Evolutionary conservation across 306 rosid genomes (phyloP).

Genomic region (Carpinus fangiana): DNA sequence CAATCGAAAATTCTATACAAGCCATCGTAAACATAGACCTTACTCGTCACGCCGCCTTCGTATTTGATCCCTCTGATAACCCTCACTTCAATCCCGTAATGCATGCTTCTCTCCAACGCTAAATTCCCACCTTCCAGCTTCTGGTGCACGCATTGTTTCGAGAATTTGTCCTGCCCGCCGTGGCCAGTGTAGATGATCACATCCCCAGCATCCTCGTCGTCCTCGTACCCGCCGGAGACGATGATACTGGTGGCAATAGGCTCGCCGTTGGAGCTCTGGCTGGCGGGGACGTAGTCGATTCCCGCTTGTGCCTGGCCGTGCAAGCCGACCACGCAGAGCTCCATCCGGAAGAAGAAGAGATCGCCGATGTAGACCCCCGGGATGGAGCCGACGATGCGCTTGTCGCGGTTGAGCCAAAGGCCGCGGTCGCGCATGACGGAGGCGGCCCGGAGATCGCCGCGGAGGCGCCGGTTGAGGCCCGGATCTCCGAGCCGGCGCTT

Average conservation of each 20-base stretch:
- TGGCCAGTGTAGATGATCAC: slow-evolving; percentile 87
- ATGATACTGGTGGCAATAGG: slow-evolving; percentile 92
- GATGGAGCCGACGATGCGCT: slow-evolving; percentile 84
- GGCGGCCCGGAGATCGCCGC: slow-evolving; percentile 73
- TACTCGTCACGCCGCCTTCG: slow-evolving; percentile 48
- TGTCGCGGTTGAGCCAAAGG: slow-evolving; percentile 85
- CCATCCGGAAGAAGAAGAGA: slow-evolving; percentile 81
- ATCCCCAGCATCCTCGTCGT: slow-evolving; percentile 81
- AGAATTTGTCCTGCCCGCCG: slow-evolving; percentile 85
- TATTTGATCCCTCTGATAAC: slow-evolving; percentile 75
- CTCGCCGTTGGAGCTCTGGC: slow-evolving; percentile 85
- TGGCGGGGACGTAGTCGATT: slow-evolving; percentile 80
- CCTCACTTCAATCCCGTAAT: slow-evolving; percentile 90
- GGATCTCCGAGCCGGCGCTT: slow-evolving; percentile 23
- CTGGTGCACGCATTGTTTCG: slow-evolving; percentile 71
- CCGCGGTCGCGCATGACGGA: slow-evolving; percentile 58
- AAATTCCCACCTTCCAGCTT: slow-evolving; percentile 91
- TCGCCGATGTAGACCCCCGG: slow-evolving; percentile 90
- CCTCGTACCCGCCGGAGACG: slow-evolving; percentile 94
- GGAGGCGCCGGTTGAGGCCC: slow-evolving; percentile 22
- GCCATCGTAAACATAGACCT: slow-evolving; percentile 92
- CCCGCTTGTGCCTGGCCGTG: slow-evolving; percentile 94
- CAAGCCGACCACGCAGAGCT: slow-evolving; percentile 78
- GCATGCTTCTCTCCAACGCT: slow-evolving; percentile 93
- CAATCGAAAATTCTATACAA: slow-evolving; percentile 69